Evolutionary conservation across 2,329 filamentous ascomycete species (phyloP).

Genomic region (Scleromitrula shiraiana): DNA sequence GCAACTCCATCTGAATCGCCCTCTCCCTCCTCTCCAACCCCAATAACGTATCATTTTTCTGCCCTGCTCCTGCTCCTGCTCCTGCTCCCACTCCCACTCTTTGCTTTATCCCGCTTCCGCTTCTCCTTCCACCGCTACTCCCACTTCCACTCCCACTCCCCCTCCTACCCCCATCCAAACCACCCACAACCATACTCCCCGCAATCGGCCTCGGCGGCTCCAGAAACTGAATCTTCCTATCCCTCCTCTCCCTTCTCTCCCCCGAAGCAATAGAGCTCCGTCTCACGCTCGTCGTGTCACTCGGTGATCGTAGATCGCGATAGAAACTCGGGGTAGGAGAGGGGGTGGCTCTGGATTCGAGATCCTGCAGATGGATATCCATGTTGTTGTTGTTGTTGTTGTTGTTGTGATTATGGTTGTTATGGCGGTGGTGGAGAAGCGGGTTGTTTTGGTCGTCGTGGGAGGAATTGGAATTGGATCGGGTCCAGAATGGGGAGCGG

Average conservation of each 20-base stretch:
- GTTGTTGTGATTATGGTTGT: neutral
- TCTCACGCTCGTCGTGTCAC: neutral
- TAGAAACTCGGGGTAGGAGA: constrained; percentile 5
- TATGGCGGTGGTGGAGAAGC: neutral
- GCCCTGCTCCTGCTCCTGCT: neutral
- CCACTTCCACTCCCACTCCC: constrained; percentile 12
- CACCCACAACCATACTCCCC: constrained; percentile 12
- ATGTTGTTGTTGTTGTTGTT: neutral
- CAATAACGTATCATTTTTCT: constrained; percentile 29
- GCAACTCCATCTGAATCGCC: constrained; percentile 48
- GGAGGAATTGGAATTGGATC: neutral
- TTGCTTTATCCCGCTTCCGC: too few relatives aligned
- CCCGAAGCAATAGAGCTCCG: neutral
- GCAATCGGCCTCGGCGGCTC: constrained; percentile 27
- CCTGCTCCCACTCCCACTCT: neutral
- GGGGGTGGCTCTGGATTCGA: constrained; percentile 1
- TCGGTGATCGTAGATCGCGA: neutral
- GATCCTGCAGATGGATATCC: constrained; percentile 3
- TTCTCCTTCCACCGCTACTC: neutral
- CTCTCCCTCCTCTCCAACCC: constrained; percentile 40
- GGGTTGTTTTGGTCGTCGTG: neutral
- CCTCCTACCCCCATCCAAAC: neutral
- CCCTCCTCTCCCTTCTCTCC: neutral
- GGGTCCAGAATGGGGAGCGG: constrained; percentile 3
- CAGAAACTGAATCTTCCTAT: constrained; percentile 16